Evolutionary conservation across 2,329 filamentous ascomycete genomes (phyloP).

Genomic region (Huntiella moniliformis): DNA sequence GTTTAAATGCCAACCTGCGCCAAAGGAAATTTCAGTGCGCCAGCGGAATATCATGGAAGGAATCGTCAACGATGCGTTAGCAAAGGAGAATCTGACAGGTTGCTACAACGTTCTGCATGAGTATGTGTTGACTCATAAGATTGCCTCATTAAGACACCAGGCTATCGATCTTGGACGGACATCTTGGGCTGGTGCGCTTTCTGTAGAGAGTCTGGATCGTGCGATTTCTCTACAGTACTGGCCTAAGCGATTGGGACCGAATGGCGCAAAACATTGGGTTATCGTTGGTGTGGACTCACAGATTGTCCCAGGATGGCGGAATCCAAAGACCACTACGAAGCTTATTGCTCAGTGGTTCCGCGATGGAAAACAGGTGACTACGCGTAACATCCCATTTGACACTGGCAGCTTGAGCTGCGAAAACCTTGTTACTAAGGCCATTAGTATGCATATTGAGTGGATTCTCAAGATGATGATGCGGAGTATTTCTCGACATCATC

Average conservation of each 20-base stretch:
- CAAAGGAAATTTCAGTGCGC: slow-evolving; percentile 38
- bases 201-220: slow-evolving; percentile 62
- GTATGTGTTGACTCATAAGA: slow-evolving; percentile 75
- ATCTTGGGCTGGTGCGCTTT: slow-evolving; percentile 61
- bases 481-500: slow-evolving; percentile 37
- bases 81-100: slow-evolving; percentile 50
- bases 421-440: slow-evolving; percentile 49
- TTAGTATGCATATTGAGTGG: slow-evolving; percentile 55
- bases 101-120: slow-evolving; percentile 81
- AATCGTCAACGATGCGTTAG: slow-evolving; percentile 53
- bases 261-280: slow-evolving; percentile 69
- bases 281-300: slow-evolving; percentile 62
- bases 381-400: slow-evolving; percentile 49
- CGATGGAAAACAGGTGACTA: slow-evolving; percentile 55
- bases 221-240: slow-evolving; percentile 84
- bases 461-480: slow-evolving; percentile 49
- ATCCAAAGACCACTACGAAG: slow-evolving; percentile 30
- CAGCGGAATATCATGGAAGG: slow-evolving; percentile 49
- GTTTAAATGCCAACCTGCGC: slow-evolving; percentile 58
- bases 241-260: slow-evolving; percentile 35
- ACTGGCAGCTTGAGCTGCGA: slow-evolving; percentile 53
- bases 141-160: slow-evolving; percentile 64
- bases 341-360: slow-evolving; percentile 66
- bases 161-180: slow-evolving; percentile 48
- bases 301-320: slow-evolving; percentile 22